Base-by-base conservation (phyloP, 1,284 basidiomycete species). In the Rhodotorula sp. region DNA sequence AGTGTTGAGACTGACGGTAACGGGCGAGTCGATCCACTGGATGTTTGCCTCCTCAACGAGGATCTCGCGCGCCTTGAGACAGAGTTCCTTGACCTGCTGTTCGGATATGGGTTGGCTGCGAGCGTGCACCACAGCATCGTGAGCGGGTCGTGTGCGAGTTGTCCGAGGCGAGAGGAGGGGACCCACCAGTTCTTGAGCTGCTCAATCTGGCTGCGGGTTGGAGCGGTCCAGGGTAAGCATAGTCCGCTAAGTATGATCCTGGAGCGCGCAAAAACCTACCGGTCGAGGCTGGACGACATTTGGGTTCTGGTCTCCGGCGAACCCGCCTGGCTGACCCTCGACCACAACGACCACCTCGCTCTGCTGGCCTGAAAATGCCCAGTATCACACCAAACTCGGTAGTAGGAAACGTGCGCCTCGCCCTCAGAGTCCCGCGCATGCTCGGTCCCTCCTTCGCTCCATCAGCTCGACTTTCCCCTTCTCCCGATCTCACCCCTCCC, bases 21-120 rank as follows among this genome's bases (percentile, higher is more conserved):
- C 94, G 19, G 95, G 95, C 39, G 93, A 90, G 82, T 97, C 94
- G 34, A 99, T 91, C 77, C 90, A 88, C 81, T 98, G 94, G 2
- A 99, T 92, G 79, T 99, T 99, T 11, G 90, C 93, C 81, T 99
- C 95, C 81, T 98, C 95, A 77, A 99, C 65, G 59, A 81, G 74
- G 55, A 98, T 95, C 82, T 98, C 95, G 71, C 94, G 86, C 29
- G 95, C 95, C 79, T 95, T 96, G 76, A 94, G 84, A 81, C 95
- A 99, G 39, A 99, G 85, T 76, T 90, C 85, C 79, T 95, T 94
- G 72, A 96, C 94, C 76, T 94, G 88, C 71, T 91, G 89, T 81
- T 97, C 94, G 29, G 92, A 90, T 76, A 97, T 94, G 66, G 90
- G 89, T 79, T 95, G 91, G 82, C 74, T 75, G 67, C 17, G 15